Conservation (phyloP, 1,284 basidiomycete genomes). For the Malassezia pachydermatis region DNA sequence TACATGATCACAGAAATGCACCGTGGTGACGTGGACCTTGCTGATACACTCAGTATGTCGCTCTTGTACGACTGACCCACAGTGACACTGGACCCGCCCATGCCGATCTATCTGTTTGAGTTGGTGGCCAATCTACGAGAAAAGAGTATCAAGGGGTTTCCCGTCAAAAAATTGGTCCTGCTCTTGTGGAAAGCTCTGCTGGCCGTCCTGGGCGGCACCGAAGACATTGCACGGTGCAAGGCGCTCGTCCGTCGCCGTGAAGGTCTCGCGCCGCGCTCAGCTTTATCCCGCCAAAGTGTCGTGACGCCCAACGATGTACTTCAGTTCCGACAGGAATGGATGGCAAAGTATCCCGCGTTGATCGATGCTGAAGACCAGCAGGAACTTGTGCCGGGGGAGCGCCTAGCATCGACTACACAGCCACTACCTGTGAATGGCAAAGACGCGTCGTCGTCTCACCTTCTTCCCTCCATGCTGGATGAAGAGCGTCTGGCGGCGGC, state of each 20-base stretch:
- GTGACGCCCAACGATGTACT: conserved; percentile 39
- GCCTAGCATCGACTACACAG: conserved; percentile 8
- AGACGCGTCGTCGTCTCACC: too few species aligned
- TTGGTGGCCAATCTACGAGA: conserved; percentile 80
- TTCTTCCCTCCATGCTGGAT: not conserved
- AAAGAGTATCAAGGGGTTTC: conserved; percentile 72
- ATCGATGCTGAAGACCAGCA: conserved; percentile 44
- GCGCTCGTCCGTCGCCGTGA: conserved; percentile 69
- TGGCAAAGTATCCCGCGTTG: conserved; percentile 49
- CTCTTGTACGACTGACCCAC: not conserved
- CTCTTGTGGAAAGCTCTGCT: conserved; percentile 91
- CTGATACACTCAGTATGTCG: conserved; percentile 33
- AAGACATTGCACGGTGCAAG: conserved; percentile 74
- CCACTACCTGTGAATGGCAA: conserved; percentile 1
- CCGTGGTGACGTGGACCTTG: conserved; percentile 35
- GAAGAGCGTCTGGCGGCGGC: conserved; percentile 4
- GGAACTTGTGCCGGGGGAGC: conserved; percentile 48
- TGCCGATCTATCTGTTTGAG: conserved; percentile 83
- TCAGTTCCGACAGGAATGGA: conserved; percentile 38
- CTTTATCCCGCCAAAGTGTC: conserved; percentile 18
- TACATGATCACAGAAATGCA: conserved; percentile 44
- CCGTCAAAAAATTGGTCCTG: conserved; percentile 61
- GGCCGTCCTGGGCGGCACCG: conserved; percentile 80
- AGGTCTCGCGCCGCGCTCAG: conserved; percentile 43
- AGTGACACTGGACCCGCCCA: conserved; percentile 69